phyloP scores from a whole-genome alignment of 805 yeast species.

The Pichia scutulata region DNA sequence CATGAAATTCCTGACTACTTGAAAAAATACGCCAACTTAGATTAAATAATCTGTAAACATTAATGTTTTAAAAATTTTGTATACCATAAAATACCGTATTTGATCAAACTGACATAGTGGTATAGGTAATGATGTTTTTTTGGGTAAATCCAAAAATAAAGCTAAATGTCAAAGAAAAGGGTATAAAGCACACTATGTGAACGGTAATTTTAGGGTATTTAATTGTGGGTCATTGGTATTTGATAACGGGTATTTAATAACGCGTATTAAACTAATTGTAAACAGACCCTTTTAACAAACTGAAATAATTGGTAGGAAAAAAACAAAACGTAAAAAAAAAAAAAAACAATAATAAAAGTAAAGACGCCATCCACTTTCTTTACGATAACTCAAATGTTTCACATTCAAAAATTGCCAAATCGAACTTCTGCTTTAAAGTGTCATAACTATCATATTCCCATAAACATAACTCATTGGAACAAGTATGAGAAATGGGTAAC shows the following conservation, averaged over 20 bases:
- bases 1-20: conserved; percentile 63
- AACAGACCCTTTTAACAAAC: too few species aligned
- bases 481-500: conserved; percentile 86
- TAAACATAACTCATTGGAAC: conserved; percentile 83
- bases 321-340: neutral
- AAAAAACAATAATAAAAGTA: neutral
- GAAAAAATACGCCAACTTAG: conserved; percentile 55
- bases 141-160: too few species aligned
- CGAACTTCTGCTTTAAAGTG: conserved; percentile 50
- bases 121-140: too few species aligned
- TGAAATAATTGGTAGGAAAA: too few species aligned
- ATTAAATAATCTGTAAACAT: conserved; percentile 13
- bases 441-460: conserved; percentile 53
- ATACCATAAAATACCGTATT: neutral
- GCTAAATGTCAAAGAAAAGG: too few species aligned
- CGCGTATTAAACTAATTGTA: too few species aligned
- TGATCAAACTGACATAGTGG: too few species aligned
- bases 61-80: neutral
- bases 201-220: too few species aligned
- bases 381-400: conserved; percentile 66
- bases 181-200: too few species aligned
- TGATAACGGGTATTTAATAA: too few species aligned
- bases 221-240: too few species aligned
- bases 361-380: neutral
- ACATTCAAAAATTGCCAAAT: conserved; percentile 66